Conservation (phyloP, 768 basidiomycete species). For the Terana coerulea region DNA sequence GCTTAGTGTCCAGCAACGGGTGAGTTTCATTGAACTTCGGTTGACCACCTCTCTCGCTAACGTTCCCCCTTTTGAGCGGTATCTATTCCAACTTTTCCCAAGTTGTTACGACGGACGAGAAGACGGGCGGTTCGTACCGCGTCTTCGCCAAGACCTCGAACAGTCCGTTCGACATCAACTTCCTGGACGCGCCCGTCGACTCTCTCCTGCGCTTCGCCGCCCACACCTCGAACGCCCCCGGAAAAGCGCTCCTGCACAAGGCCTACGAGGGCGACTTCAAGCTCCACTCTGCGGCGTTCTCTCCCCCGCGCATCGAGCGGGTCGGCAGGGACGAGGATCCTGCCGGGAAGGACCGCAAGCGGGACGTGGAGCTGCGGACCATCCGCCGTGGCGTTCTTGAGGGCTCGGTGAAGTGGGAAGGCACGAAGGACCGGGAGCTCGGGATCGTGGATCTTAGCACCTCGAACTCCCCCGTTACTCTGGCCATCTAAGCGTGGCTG, state of each 20-base stretch:
- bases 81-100: conserved; percentile 32
- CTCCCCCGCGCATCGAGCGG: conserved; percentile 18
- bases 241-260: conserved; percentile 27
- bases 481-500: conserved; percentile 5
- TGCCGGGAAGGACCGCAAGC: conserved; percentile 30
- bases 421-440: not conserved
- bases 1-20: conserved; percentile 40
- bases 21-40: conserved; percentile 18
- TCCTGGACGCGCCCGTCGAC: conserved; percentile 31
- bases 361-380: conserved; percentile 20
- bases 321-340: conserved; percentile 26
- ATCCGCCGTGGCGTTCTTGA: conserved; percentile 1
- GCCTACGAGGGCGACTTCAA: conserved; percentile 41
- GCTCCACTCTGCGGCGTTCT: conserved; percentile 25
- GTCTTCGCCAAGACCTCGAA: conserved; percentile 30
- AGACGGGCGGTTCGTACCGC: conserved; percentile 29
- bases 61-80: conserved; percentile 21
- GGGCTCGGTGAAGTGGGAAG: conserved; percentile 17
- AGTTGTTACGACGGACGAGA: conserved; percentile 21
- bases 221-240: conserved; percentile 26
- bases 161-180: conserved; percentile 25
- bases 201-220: conserved; percentile 30
- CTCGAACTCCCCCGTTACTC: conserved; percentile 8
- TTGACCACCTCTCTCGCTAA: not conserved
- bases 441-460: conserved; percentile 3